phyloP scores from a whole-genome alignment of 2,329 filamentous ascomycete genomes.

The Cryphonectria radicalis region DNA sequence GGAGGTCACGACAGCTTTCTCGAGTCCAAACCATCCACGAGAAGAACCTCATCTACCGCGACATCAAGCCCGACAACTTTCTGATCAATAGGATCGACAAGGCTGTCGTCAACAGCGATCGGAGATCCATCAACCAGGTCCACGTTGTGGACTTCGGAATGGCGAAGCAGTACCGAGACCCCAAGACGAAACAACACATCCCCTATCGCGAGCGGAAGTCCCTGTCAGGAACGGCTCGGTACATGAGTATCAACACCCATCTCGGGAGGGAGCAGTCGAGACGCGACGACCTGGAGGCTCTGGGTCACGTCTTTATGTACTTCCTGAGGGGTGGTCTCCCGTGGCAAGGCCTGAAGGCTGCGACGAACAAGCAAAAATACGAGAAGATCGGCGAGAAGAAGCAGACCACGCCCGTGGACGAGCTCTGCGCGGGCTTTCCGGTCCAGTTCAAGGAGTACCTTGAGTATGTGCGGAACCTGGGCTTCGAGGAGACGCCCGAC shows the following conservation, averaged over 20 bases:
- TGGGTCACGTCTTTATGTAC: slow-evolving; percentile 77
- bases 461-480: slow-evolving; percentile 94
- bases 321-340: slow-evolving; percentile 72
- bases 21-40: slow-evolving; percentile 94
- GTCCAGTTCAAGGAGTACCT: slow-evolving; percentile 98
- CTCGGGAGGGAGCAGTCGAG: slow-evolving; percentile 94
- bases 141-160: slow-evolving; percentile 99
- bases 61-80: slow-evolving; percentile 99
- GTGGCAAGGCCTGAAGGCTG: slow-evolving; percentile 75
- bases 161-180: slow-evolving; percentile 99
- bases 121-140: slow-evolving; percentile 76
- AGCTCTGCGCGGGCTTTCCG: slow-evolving; percentile 93
- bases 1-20: slow-evolving; percentile 64
- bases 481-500: slow-evolving; percentile 97
- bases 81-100: slow-evolving; percentile 94
- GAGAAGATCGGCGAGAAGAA: slow-evolving; percentile 99
- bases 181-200: slow-evolving; percentile 99
- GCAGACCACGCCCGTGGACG: slow-evolving; percentile 95
- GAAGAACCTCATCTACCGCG: slow-evolving; percentile 98
- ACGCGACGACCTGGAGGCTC: slow-evolving; percentile 91
- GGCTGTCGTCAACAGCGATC: slow-evolving; percentile 45
- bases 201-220: slow-evolving; percentile 97
- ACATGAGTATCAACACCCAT: slow-evolving; percentile 99
- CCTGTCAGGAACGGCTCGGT: slow-evolving; percentile 91
- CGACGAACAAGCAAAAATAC: slow-evolving; percentile 93